A percentile compares a stretch with the other conserved stretches of the same genome.
phyloP scores from a whole-genome alignment of 306 rosid species.

The Lathyrus oleraceus region DNA sequence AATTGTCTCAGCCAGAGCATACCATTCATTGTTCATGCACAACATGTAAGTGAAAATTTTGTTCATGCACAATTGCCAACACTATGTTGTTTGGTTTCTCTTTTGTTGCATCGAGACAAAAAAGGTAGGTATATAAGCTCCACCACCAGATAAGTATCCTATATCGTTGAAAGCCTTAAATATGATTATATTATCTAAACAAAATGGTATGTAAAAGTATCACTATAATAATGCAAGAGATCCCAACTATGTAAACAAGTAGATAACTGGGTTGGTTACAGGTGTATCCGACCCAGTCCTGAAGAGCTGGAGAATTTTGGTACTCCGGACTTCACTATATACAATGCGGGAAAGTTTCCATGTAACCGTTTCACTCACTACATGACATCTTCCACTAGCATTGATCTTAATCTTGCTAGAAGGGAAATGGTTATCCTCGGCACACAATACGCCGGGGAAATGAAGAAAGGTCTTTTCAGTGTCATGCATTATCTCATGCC shows the following conservation, averaged over 20 bases:
- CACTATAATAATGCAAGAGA: neutral
- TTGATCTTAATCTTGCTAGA: conserved; percentile 84
- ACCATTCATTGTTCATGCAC: conserved; percentile 95
- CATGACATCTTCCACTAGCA: conserved; percentile 95
- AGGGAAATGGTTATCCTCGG: conserved; percentile 97
- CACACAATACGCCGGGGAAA: conserved; percentile 96
- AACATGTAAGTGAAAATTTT: conserved; percentile 80
- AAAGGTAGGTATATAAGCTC: conserved; percentile 36
- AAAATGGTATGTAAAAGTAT: neutral
- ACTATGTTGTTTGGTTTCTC: conserved; percentile 35
- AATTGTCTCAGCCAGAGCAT: conserved; percentile 88
- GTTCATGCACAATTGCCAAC: conserved; percentile 25
- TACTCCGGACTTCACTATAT: conserved; percentile 92
- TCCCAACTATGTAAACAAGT: conserved; percentile 22
- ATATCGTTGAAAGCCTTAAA: conserved; percentile 40
- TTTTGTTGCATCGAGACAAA: conserved; percentile 34
- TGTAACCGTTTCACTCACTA: conserved; percentile 92
- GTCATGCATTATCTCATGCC: conserved; percentile 98
- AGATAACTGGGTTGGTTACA: conserved; percentile 76
- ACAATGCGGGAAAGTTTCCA: conserved; percentile 95
- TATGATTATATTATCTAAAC: neutral
- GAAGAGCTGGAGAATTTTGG: conserved; percentile 94
- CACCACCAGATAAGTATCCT: conserved; percentile 47
- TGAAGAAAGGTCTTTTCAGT: conserved; percentile 92
- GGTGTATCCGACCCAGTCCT: conserved; percentile 90